phyloP scores from a whole-genome alignment of 2,329 filamentous ascomycete genomes.

The Didymella pinodella region DNA sequence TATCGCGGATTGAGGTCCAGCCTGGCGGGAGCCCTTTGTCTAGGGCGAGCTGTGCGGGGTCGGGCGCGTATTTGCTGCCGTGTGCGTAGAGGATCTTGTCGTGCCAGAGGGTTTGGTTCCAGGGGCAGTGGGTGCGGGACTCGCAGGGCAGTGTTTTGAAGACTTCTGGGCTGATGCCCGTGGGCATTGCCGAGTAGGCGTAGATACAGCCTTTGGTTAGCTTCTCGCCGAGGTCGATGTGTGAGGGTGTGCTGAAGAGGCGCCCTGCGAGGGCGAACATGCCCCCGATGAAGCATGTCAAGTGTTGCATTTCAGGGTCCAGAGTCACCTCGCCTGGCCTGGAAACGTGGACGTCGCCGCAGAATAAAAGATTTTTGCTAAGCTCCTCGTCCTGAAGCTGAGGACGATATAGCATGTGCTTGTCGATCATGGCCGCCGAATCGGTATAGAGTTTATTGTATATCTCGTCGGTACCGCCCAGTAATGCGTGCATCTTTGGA shows the following conservation, averaged over 20 bases:
- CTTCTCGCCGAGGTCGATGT: conserved; percentile 64
- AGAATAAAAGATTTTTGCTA: conserved; percentile 42
- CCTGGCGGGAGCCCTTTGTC: conserved; percentile 47
- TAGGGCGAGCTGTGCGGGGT: conserved; percentile 26
- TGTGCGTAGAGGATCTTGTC: conserved; percentile 45
- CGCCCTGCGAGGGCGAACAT: conserved; percentile 68
- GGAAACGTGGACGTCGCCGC: conserved; percentile 45
- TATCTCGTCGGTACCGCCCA: conserved; percentile 55
- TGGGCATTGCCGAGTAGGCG: conserved; percentile 63
- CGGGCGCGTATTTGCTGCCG: conserved; percentile 23
- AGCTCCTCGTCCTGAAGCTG: conserved; percentile 39
- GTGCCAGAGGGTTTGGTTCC: conserved; percentile 62
- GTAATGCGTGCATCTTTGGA: conserved; percentile 48
- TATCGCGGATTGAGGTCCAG: conserved; percentile 53
- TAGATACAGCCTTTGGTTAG: conserved; percentile 69
- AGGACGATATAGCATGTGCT: conserved; percentile 60
- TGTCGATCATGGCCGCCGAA: conserved; percentile 53
- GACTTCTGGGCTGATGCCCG: conserved; percentile 68
- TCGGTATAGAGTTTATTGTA: conserved; percentile 66
- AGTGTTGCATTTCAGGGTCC: conserved; percentile 63
- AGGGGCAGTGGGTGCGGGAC: conserved; percentile 54
- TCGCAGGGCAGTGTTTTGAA: conserved; percentile 62
- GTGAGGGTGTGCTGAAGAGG: conserved; percentile 60
- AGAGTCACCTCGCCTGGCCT: conserved; percentile 28
- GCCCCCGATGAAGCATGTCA: conserved; percentile 68